Base-by-base conservation (phyloP, 202 grass and related monocot species). In the Panicum virgatum region DNA sequence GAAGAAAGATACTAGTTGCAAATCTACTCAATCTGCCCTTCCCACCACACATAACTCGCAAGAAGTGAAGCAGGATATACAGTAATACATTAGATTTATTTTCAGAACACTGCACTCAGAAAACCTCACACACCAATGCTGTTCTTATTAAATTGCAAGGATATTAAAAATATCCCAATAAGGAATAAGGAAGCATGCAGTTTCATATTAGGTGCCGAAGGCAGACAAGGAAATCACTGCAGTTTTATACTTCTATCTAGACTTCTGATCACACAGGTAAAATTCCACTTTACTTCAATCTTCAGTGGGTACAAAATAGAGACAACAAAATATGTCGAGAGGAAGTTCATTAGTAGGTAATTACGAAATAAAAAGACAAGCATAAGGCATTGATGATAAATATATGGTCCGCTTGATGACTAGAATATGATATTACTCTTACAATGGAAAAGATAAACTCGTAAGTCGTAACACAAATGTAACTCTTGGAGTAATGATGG, bases 51-150 rank as follows among this genome's bases (percentile, higher is more conserved):
- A 80, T 59, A 83, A 67, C 14, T 47, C 37, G 22, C 27, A 83
- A 58, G 60, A 58, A 72, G 12, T 42, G 40, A 81, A 89, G 20
- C 82, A 48, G 37, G 30, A 54, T 54, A 62, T 53, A 50, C 32
- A 34, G 32, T 34, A 34, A 34, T 26, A 76, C 36, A 36, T 43
- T 23, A 82, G 60, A 53, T 52, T 18, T 71, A 53, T 60, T 40
- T 65, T 71, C 58, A 78, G 48, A 83, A 78, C 12, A 47, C 10
- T 87, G n/a, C 56, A 46, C 56, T 82, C 27, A 88, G 39, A 78
- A 78, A 85, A 76, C 22, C 59, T 42, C 29, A 57, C 54, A 47
- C 22, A 29, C 64, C n/a, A 80, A 72, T 59, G n/a, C 30, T 30
- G 25, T 30, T 73, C 67, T 60, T 42, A 34, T 73, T 38, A 77